phyloP scores from a whole-genome alignment of 1,139 yeast species.

The Suhomyces guaymorum region DNA sequence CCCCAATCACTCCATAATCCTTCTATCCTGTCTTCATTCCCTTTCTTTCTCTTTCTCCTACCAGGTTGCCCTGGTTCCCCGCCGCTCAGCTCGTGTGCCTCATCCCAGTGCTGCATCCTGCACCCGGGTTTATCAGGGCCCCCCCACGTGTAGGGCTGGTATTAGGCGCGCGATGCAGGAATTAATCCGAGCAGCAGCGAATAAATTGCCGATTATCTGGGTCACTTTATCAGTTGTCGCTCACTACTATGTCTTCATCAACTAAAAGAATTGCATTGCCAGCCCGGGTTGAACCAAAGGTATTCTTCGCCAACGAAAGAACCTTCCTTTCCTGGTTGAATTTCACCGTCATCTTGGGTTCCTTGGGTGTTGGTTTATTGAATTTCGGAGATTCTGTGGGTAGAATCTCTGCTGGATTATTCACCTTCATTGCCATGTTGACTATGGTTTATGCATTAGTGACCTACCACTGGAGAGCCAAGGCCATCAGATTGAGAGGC shows the following conservation, averaged over 20 bases:
- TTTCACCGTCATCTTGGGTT: constrained; percentile 95
- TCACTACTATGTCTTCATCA: constrained; percentile 17
- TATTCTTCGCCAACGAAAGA: constrained; percentile 97
- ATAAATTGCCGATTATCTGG: constrained; percentile 4
- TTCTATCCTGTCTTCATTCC: too few relatives aligned
- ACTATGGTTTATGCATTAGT: constrained; percentile 94
- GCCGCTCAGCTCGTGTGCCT: too few relatives aligned
- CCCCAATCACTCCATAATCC: too few relatives aligned
- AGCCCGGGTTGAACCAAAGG: constrained; percentile 97
- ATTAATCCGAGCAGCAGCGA: not conserved
- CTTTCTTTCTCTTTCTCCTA: too few relatives aligned
- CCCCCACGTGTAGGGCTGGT: constrained; percentile 8
- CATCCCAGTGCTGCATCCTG: too few relatives aligned
- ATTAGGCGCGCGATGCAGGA: constrained; percentile 3
- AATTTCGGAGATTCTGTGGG: constrained; percentile 96
- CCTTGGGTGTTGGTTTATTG: constrained; percentile 90
- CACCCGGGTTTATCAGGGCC: constrained; percentile 1
- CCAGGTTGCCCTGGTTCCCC: too few relatives aligned
- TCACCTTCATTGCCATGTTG: constrained; percentile 93
- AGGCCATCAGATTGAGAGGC: constrained; percentile 95
- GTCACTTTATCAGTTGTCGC: constrained; percentile 1
- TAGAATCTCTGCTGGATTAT: constrained; percentile 87
- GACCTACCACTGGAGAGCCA: constrained; percentile 99
- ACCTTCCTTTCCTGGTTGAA: constrained; percentile 97
- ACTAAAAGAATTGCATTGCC: constrained; percentile 92